Percentiles rank a stretch among this genome's conserved stretches.
phyloP scores from a whole-genome alignment of 768 basidiomycete genomes.

The Kwoniella heveanensis region DNA sequence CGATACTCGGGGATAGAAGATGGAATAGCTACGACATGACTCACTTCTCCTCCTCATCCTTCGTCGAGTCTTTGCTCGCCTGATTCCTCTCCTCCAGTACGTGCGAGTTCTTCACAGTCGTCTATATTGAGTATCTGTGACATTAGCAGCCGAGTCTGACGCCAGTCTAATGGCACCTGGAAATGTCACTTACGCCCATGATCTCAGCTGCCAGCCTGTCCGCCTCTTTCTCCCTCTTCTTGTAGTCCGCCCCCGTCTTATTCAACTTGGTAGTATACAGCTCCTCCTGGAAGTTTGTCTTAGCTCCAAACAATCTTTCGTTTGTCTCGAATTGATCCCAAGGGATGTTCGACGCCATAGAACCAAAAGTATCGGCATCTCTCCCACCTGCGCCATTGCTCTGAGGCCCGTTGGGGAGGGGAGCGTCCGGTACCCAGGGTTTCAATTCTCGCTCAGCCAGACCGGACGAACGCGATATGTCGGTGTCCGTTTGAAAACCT shows the following conservation, averaged over 20 bases:
- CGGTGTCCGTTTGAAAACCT: slow-evolving; percentile 49
- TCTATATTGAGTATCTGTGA: no score
- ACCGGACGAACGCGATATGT: slow-evolving; percentile 37
- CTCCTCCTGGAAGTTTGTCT: slow-evolving; percentile 88
- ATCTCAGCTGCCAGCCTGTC: slow-evolving; percentile 89
- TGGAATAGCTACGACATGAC: no score
- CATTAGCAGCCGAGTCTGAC: no score
- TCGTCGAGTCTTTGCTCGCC: slow-evolving; percentile 66
- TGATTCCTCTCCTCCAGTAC: slow-evolving; percentile 79
- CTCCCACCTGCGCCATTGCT: slow-evolving; percentile 19
- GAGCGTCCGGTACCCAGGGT: slow-evolving; percentile 40
- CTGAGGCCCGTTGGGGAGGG: slow-evolving; percentile 9
- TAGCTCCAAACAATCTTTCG: slow-evolving; percentile 78
- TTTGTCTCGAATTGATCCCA: slow-evolving; percentile 57
- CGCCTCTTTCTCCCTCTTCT: slow-evolving; percentile 83
- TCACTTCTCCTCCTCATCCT: slow-evolving; percentile 96
- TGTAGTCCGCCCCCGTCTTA: slow-evolving; percentile 77
- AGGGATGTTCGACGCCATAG: slow-evolving; percentile 12
- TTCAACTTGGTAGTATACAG: slow-evolving; percentile 93
- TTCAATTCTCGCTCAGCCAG: slow-evolving; percentile 42
- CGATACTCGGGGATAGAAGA: no score
- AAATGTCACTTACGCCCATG: slow-evolving; percentile 74
- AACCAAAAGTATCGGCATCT: slow-evolving; percentile 51
- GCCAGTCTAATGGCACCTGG: no score
- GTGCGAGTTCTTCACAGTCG: slow-evolving; percentile 70